Conservation (phyloP, 2,329 filamentous ascomycete species). For the Tolypocladium nubicola region DNA sequence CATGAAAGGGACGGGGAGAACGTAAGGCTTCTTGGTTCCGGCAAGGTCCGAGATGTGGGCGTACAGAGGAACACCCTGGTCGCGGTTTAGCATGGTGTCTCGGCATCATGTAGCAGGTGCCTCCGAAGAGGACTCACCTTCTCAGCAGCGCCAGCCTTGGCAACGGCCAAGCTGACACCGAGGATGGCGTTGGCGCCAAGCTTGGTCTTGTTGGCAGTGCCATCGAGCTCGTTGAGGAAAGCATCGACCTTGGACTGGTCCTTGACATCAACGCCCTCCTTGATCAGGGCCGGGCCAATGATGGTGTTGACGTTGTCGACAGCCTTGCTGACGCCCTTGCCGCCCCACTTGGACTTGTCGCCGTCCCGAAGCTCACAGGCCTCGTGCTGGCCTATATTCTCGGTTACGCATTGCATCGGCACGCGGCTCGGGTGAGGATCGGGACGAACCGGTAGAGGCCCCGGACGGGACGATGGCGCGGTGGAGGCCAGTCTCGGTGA, state of each 20-base stretch:
- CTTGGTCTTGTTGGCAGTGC: slow-evolving; percentile 77
- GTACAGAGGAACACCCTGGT: slow-evolving; percentile 68
- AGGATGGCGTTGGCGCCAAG: slow-evolving; percentile 84
- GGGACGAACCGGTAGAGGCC: slow-evolving; percentile 73
- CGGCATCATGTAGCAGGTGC: neutral
- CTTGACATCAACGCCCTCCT: slow-evolving; percentile 75
- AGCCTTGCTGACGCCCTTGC: slow-evolving; percentile 81
- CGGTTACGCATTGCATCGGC: slow-evolving; percentile 16
- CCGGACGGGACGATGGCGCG: slow-evolving; percentile 95
- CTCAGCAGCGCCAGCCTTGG: slow-evolving; percentile 82
- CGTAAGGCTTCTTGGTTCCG: slow-evolving; percentile 84
- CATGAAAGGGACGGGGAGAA: slow-evolving; percentile 85
- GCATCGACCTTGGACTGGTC: slow-evolving; percentile 76
- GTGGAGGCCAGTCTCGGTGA: slow-evolving; percentile 93
- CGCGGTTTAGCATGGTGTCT: slow-evolving; percentile 1
- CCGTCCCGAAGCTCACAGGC: slow-evolving; percentile 85
- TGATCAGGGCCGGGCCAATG: slow-evolving; percentile 73
- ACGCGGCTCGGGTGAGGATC: slow-evolving; percentile 11
- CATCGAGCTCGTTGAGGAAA: slow-evolving; percentile 79
- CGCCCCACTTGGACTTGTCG: slow-evolving; percentile 76
- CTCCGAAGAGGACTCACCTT: slow-evolving; percentile 39
- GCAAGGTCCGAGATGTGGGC: slow-evolving; percentile 80
- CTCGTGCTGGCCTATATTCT: slow-evolving; percentile 66
- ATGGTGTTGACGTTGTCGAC: slow-evolving; percentile 75
- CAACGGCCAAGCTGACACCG: slow-evolving; percentile 73